These are phyloP conservation scores for Emmonsiellopsis sp. DNA, from an alignment of 2,329 filamentous ascomycete genomes.

Conservation along the genomic window DNA sequence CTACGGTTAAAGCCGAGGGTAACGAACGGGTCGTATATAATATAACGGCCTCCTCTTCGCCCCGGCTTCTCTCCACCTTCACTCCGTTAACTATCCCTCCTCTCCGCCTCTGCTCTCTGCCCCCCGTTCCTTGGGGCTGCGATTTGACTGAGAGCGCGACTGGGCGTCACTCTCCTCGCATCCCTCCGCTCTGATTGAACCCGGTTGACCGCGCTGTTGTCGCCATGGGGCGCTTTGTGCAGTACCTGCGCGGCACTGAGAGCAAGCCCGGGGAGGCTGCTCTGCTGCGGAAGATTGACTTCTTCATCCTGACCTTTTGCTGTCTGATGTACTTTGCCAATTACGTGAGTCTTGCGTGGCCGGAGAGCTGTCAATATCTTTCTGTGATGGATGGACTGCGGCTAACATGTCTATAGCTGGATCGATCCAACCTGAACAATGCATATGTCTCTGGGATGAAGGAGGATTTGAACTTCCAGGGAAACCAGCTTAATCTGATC, in stretches of 20 bases:
- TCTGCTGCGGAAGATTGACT: slow-evolving; percentile 42
- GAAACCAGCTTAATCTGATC: slow-evolving; percentile 29
- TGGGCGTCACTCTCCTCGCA: background rate
- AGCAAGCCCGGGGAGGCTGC: slow-evolving; percentile 12
- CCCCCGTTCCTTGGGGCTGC: background rate
- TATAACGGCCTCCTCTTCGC: background rate
- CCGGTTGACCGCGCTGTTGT: background rate
- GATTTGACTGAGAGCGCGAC: background rate
- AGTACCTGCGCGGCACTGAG: slow-evolving; percentile 12
- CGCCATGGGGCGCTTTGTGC: slow-evolving; percentile 6
- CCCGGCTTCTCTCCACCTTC: background rate
- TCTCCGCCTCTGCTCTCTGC: background rate
- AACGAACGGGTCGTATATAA: background rate
- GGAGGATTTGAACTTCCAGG: slow-evolving; percentile 27
- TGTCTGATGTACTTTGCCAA: slow-evolving; percentile 42
- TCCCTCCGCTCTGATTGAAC: background rate
- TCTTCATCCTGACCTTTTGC: slow-evolving; percentile 36
- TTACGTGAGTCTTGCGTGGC: slow-evolving; percentile 11
- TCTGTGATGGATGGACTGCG: background rate
- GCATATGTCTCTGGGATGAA: slow-evolving; percentile 32
- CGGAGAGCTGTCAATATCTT: background rate
- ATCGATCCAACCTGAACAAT: slow-evolving; percentile 36
- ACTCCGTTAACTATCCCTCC: background rate
- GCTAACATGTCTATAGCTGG: slow-evolving; percentile 19
- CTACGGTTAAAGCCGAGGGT: background rate